phyloP scores from a whole-genome alignment of 2,329 filamentous ascomycete species.

The Pseudopithomyces chartarum region DNA sequence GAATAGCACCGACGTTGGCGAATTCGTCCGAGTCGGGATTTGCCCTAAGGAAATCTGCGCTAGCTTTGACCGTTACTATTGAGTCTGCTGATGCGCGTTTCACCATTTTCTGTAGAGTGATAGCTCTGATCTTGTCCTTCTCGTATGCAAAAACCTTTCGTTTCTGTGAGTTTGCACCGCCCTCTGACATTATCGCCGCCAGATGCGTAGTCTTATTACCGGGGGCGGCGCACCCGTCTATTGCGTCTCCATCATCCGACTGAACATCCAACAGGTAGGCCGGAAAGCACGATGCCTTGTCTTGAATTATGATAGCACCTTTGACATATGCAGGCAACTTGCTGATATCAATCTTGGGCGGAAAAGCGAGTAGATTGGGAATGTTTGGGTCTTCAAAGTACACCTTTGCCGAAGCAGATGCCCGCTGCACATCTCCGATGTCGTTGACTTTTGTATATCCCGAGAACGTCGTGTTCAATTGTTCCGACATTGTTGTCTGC shows the following conservation, averaged over 20 bases:
- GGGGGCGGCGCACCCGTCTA: constrained; percentile 94
- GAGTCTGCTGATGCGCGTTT: constrained; percentile 71
- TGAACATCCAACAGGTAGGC: constrained; percentile 80
- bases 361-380: constrained; percentile 80
- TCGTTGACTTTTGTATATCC: constrained; percentile 62
- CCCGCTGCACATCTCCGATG: constrained; percentile 62
- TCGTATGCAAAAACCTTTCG: constrained; percentile 77
- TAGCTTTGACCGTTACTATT: constrained; percentile 70
- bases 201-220: constrained; percentile 98
- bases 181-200: constrained; percentile 69
- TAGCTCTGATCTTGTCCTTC: constrained; percentile 71
- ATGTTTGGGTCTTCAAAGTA: constrained; percentile 80
- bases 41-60: constrained; percentile 81
- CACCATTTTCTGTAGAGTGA: constrained; percentile 85
- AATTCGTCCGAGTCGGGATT: constrained; percentile 68
- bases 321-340: constrained; percentile 73
- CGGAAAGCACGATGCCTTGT: constrained; percentile 96
- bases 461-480: constrained; percentile 76
- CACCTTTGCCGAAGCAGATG: constrained; percentile 50
- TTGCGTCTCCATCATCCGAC: constrained; percentile 71
- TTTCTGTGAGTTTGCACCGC: constrained; percentile 31
- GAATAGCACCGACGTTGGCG: constrained; percentile 73
- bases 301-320: constrained; percentile 86
- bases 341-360: constrained; percentile 72
- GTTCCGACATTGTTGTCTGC: constrained; percentile 70